phyloP scores from a whole-genome alignment of 2,329 filamentous ascomycete species.

The Fusarium sp. region DNA sequence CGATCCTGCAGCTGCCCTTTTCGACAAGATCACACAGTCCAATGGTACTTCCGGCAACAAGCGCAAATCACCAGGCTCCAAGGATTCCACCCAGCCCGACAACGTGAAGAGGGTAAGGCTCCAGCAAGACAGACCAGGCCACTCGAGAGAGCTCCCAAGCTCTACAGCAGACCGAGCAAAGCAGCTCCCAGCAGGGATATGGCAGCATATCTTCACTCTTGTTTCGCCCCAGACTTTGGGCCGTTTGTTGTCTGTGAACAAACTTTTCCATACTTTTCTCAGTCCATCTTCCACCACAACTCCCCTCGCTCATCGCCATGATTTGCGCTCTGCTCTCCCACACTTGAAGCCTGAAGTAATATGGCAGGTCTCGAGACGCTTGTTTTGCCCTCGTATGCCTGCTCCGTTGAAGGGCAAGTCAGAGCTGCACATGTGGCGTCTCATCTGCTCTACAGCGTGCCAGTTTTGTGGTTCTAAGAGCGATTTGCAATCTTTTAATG shows the following conservation, averaged over 20 bases:
- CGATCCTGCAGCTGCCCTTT: slow-evolving; percentile 21
- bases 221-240: slow-evolving; percentile 73
- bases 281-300: slow-evolving; percentile 57
- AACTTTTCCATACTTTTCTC: slow-evolving; percentile 72
- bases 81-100: slow-evolving; percentile 19
- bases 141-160: slow-evolving; percentile 16
- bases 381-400: slow-evolving; percentile 75
- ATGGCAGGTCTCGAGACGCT: slow-evolving; percentile 77
- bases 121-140: slow-evolving; percentile 19
- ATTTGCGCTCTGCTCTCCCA: slow-evolving; percentile 45
- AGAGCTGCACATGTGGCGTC: slow-evolving; percentile 82
- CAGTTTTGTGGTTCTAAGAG: slow-evolving; percentile 72
- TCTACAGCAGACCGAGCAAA: slow-evolving; percentile 35
- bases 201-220: slow-evolving; percentile 78
- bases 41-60: slow-evolving; percentile 31
- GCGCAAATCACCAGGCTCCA: slow-evolving; percentile 29
- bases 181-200: slow-evolving; percentile 70
- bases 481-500: slow-evolving; percentile 24
- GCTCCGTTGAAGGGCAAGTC: slow-evolving; percentile 72
- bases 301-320: slow-evolving; percentile 31
- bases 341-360: slow-evolving; percentile 71
- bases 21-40: slow-evolving; percentile 16
- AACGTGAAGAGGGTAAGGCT: slow-evolving; percentile 39
- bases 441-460: slow-evolving; percentile 73
- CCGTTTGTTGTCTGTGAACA: slow-evolving; percentile 75